These are phyloP conservation scores for Hansenula lynferdii DNA, from an alignment of 1,139 yeast species.

Conservation along the genomic window DNA sequence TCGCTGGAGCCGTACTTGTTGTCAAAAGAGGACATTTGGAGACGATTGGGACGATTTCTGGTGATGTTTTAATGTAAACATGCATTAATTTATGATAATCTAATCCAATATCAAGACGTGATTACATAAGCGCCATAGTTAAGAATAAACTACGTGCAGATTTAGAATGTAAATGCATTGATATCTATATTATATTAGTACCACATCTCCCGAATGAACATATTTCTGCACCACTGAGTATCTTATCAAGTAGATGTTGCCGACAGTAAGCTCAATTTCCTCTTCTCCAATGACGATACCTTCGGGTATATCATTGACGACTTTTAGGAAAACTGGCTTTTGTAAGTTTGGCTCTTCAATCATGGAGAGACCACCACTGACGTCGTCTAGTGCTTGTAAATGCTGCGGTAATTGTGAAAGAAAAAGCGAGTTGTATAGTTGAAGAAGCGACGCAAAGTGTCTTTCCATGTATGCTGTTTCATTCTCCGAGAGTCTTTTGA, in stretches of 20 bases:
- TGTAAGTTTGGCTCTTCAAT: constrained; percentile 70
- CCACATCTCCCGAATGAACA: constrained; percentile 38
- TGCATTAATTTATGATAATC: too few species aligned
- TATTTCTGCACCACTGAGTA: constrained; percentile 48
- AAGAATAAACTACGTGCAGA: too few species aligned
- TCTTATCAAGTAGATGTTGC: constrained; percentile 75
- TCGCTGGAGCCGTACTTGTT: constrained; percentile 4
- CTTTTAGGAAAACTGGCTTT: constrained; percentile 71
- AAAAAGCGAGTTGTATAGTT: constrained; percentile 65
- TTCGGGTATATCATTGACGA: constrained; percentile 49
- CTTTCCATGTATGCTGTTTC: constrained; percentile 61
- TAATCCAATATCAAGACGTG: too few species aligned
- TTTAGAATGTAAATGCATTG: too few species aligned
- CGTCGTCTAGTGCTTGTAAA: constrained; percentile 72
- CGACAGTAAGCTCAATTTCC: constrained; percentile 54
- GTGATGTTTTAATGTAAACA: too few species aligned
- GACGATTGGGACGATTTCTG: too few species aligned
- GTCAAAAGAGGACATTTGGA: constrained; percentile 7
- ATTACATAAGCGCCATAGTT: too few species aligned
- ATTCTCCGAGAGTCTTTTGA: constrained; percentile 40
- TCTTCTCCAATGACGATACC: constrained; percentile 61
- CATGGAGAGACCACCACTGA: constrained; percentile 74
- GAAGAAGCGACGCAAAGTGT: constrained; percentile 61
- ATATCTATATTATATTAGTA: constrained; percentile 29
- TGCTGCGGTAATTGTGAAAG: constrained; percentile 62